Base-by-base conservation (phyloP, 2,329 filamentous ascomycete species). In the Penicillium digitatum region DNA sequence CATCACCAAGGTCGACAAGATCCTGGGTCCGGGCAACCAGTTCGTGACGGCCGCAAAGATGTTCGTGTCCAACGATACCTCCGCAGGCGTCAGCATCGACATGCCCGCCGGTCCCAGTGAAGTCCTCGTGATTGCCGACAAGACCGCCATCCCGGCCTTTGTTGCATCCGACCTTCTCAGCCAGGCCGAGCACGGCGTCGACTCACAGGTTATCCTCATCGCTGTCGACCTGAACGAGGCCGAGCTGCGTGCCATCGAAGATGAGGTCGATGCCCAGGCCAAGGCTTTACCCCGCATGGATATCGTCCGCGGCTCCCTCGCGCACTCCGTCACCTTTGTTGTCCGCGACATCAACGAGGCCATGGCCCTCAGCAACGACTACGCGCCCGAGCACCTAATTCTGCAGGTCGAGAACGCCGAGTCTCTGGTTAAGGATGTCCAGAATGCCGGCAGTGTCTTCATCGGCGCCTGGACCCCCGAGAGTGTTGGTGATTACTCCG, bases 11-110 rank as follows among this genome's bases (percentile, higher is more conserved):
- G 94, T 99, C 8, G 94, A 99, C 81, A 99, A 99, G 83, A 96
- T 99, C 65, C 84, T 97, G 12, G 94, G 94, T 0, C 94, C 94
- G 3, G 94, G 94, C 34, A 99, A 99, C 76, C 94, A 97, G 74
- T 99, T 97, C 70, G 94, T 99, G 38, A 99, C 94, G 0, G 94
- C 94, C 0, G 94, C 90, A 49, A 99, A 99, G 83, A 99, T 99
- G 94, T 82, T 92, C 66, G 94, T 99, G 40, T 90, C 88, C 74
- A 99, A 99, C 74, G 94, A 99, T 72, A 97, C 94, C 42, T 95
- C 91, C 57, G 94, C 94, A 12, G 89, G 90, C 22, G 92, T 96
- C 38, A 87, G 90, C 74, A 99, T 99, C 67, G 94, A 99, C 71
- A 99, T 99, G 94, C 94, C 94, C 11, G 94, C 94, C 34, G 94